Conservation (phyloP, 1,139 yeast genomes). For the Taphrina betulina region DNA sequence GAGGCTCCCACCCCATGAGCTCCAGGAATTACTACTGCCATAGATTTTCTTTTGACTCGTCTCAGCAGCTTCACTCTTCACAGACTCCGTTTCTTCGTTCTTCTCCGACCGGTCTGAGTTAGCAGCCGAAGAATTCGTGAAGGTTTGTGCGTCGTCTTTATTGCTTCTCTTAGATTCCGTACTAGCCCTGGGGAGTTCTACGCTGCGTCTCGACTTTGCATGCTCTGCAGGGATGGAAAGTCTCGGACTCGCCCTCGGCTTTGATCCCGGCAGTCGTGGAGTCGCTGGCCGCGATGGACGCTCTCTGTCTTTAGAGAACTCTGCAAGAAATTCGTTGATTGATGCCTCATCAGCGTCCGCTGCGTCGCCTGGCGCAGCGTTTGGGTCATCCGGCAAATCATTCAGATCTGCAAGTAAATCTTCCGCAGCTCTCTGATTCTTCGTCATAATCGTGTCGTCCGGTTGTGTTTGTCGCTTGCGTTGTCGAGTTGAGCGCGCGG, state of each 20-base stretch:
- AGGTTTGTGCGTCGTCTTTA: constrained; percentile 16
- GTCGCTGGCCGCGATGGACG: constrained; percentile 20
- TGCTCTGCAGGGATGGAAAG: background rate
- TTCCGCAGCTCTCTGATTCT: constrained; percentile 18
- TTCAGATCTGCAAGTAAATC: constrained; percentile 20
- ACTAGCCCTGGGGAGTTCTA: constrained; percentile 2
- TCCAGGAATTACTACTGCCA: constrained; percentile 14
- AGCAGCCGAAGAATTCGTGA: constrained; percentile 16
- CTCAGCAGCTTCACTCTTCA: constrained; percentile 3
- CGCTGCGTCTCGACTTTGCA: background rate
- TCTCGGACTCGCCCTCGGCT: constrained; percentile 19
- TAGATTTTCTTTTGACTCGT: constrained; percentile 14
- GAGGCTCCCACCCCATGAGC: constrained; percentile 28
- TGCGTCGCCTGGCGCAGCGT: constrained; percentile 1
- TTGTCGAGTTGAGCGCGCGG: too few species aligned
- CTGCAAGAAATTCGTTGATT: constrained; percentile 31
- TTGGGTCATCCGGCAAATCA: constrained; percentile 17
- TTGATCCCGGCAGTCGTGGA: constrained; percentile 13
- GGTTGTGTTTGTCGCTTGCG: too few species aligned
- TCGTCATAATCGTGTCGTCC: background rate
- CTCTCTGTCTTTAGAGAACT: constrained; percentile 24
- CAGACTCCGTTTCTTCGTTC: constrained; percentile 3
- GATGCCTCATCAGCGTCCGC: constrained; percentile 28
- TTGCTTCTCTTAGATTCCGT: constrained; percentile 14
- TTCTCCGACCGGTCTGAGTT: constrained; percentile 19